Conservation (phyloP, 305 asterid genomes). For the Fraxinus platypoda region DNA sequence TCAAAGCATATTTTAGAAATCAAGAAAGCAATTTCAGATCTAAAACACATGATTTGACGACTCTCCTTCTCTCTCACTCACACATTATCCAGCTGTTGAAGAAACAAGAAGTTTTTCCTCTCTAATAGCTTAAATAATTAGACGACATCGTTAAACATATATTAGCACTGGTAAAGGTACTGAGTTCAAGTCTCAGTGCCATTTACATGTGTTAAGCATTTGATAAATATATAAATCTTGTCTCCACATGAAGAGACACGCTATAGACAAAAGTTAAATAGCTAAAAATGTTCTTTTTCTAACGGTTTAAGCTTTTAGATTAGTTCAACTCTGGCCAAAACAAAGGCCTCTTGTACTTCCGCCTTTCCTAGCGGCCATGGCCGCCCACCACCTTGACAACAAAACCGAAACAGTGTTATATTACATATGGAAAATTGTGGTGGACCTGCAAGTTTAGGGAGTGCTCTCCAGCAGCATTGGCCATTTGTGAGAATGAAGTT, state of each 20-base stretch:
- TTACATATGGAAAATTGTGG: neutral
- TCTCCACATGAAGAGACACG: neutral
- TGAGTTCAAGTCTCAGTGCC: neutral
- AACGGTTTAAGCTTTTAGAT: neutral
- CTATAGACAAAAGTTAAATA: no score
- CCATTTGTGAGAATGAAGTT: slow-evolving; percentile 50
- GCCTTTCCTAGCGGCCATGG: neutral
- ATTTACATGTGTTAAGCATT: neutral
- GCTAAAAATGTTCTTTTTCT: no score
- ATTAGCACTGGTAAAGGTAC: neutral
- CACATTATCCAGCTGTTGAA: neutral
- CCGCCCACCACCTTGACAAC: neutral
- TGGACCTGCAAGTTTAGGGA: slow-evolving; percentile 55
- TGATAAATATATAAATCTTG: neutral
- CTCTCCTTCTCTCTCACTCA: neutral
- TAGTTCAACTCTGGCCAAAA: neutral
- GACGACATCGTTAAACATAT: neutral
- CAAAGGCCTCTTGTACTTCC: neutral
- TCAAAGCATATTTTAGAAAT: neutral
- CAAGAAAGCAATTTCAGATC: neutral
- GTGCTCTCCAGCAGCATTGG: slow-evolving; percentile 58
- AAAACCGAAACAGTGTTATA: neutral
- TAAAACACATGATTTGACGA: neutral
- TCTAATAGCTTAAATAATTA: neutral
- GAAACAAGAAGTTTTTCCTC: neutral